phyloP scores from a whole-genome alignment of 257 asterid species.

The Vinca minor region DNA sequence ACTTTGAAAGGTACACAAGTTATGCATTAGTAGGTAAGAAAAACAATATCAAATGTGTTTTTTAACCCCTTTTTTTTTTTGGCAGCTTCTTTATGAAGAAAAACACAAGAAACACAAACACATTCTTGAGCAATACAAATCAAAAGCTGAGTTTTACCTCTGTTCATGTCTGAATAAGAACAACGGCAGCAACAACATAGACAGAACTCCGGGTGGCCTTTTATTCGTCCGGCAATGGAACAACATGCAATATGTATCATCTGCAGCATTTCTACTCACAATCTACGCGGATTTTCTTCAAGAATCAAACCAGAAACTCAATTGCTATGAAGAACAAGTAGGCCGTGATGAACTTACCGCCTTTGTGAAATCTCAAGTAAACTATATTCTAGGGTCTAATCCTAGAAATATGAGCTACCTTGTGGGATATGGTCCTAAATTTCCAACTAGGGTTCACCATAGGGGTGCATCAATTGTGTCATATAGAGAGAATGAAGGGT shows the following conservation, averaged over 20 bases:
- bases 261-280: conserved; percentile 34
- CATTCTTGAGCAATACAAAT: conserved; percentile 35
- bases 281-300: conserved; percentile 50
- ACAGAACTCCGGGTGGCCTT: conserved; percentile 52
- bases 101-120: conserved; percentile 22
- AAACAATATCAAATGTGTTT: no score
- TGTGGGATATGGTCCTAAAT: conserved; percentile 54
- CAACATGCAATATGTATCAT: conserved; percentile 69
- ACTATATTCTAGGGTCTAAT: conserved; percentile 59
- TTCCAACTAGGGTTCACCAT: conserved; percentile 57
- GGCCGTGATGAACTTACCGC: conserved; percentile 25
- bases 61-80: no score
- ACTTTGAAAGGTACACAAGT: no score
- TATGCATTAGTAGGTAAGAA: no score
- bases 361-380: conserved; percentile 46
- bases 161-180: conserved; percentile 63
- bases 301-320: conserved; percentile 25
- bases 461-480: conserved; percentile 57
- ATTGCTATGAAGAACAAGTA: conserved; percentile 27
- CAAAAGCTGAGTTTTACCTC: conserved; percentile 54
- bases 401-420: conserved; percentile 59
- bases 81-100: conserved; percentile 39
- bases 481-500: conserved; percentile 32
- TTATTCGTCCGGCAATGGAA: conserved; percentile 60
- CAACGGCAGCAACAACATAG: conserved; percentile 32